Evolutionary conservation across 2,329 filamentous ascomycete species (phyloP), one percentile per base, ranked within the genome.

Genomic region (Elsinoe australis): DNA sequence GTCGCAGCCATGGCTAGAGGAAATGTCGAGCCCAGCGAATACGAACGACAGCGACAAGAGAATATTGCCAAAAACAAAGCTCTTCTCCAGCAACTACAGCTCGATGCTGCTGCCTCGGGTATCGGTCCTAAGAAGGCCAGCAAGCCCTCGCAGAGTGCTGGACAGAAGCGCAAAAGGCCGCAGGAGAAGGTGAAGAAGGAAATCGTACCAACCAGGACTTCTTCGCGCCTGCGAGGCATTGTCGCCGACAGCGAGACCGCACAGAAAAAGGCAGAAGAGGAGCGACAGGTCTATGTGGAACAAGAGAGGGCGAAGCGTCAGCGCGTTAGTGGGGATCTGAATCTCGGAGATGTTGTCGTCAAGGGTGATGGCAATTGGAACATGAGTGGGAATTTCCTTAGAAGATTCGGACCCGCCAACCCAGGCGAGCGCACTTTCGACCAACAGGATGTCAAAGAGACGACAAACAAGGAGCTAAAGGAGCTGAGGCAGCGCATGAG

Each of bases 51-150:
- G 56, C 77, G 89, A 0, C 77, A 87, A 12, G 87, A 88, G 52
- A 95, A 95, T 56, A 94, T 94, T 32, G 86, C 83, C 0, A 82
- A 85, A 47, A 92, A 94, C 57, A 83, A 90, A 64, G 86, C 83
- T 62, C 74, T 95, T 0, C 67, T 95, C 0, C 85, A 85, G 51
- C 83, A 88, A 51, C 76, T 94, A 1, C 82, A 84, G 28, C 70
- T 78, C 55, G 76, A 81, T 58, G 74, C 77, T 1, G 78, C 79
- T 2, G 76, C 83, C 0, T 80, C 86, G 0, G 83, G 83, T n/a
- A 71, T 84, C 8, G 85, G 82, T 39, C 71, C 76, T 1, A 64
- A 77, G 0, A 78, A 77, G 49, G 67, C 74, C 1, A 56, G 71
- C n/a, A 66, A 67, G 47, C 65, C 73, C 0, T 61, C 73, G 0